Conservation (phyloP, 345 rosid species). For the Syzygium oleosum region DNA sequence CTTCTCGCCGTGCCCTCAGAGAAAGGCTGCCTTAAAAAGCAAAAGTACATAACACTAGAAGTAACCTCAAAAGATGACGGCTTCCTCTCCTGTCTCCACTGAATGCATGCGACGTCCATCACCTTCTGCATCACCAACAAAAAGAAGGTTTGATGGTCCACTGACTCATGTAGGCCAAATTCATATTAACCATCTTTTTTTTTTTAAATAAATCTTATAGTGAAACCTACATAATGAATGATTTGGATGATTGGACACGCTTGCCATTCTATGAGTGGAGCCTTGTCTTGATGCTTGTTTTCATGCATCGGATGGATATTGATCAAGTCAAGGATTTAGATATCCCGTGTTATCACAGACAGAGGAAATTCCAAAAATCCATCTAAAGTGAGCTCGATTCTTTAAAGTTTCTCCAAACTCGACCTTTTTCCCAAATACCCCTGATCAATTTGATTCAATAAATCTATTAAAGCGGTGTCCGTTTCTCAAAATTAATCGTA, state of each 20-base stretch:
- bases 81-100: not conserved
- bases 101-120: not conserved
- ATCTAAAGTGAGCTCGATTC: not conserved
- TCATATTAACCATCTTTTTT: too few species aligned
- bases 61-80: not conserved
- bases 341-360: too few species aligned
- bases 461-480: not conserved
- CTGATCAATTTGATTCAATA: too few species aligned
- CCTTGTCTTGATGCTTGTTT: not conserved
- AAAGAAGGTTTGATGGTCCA: not conserved
- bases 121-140: not conserved
- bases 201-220: fast-evolving
- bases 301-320: not conserved
- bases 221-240: not conserved
- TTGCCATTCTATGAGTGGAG: not conserved
- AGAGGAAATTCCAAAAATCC: not conserved
- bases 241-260: not conserved
- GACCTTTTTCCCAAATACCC: not conserved
- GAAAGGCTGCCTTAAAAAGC: not conserved
- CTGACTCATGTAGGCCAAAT: not conserved
- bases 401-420: not conserved
- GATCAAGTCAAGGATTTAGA: not conserved
- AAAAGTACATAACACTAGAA: not conserved
- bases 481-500: too few species aligned
- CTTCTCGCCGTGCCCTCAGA: not conserved